These are phyloP conservation scores for Trapa bicornis DNA, from an alignment of 345 rosid species.

Conservation along the genomic window DNA sequence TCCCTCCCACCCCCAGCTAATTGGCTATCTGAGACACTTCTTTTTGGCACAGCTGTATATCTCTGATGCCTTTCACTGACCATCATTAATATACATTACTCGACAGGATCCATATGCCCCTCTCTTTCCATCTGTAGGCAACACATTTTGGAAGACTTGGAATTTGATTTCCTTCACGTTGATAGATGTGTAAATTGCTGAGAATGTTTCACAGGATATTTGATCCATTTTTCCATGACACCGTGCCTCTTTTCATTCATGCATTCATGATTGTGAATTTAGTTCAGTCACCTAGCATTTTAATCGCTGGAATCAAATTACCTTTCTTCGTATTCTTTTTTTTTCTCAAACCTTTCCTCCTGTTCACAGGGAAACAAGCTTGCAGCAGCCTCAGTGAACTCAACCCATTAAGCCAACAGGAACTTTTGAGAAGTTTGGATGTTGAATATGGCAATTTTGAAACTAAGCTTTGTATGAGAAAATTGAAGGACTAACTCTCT, in stretches of 20 bases:
- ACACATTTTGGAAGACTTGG: background rate
- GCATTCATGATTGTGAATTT: background rate
- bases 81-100: conserved; percentile 2
- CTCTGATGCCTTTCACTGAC: background rate
- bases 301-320: background rate
- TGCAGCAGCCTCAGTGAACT: no score
- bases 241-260: background rate
- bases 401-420: no score
- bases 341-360: no score
- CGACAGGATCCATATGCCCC: background rate
- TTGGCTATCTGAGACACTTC: background rate
- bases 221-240: background rate
- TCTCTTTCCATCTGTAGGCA: background rate
- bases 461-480: background rate
- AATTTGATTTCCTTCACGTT: background rate
- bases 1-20: background rate
- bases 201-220: background rate
- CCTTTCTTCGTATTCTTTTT: background rate
- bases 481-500: conserved; percentile 6
- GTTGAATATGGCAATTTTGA: background rate
- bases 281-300: background rate
- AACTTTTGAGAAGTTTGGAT: background rate
- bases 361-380: no score
- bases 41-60: background rate
- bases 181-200: background rate